Evolutionary conservation across 2,329 filamentous ascomycete species (phyloP).

Genomic region (Rhynchosporium agropyri): DNA sequence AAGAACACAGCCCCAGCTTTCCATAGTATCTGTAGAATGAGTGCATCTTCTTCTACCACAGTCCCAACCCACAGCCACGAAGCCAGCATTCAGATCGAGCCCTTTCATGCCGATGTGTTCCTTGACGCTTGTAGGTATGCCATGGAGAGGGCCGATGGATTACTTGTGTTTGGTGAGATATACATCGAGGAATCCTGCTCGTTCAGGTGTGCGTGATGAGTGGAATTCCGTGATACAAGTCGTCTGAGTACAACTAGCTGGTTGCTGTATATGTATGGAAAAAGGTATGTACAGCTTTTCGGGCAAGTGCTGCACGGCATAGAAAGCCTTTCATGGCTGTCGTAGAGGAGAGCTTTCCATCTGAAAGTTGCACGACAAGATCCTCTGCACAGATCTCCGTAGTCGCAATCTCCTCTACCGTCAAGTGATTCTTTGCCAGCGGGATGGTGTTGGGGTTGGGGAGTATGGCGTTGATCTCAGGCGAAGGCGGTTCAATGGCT

Average conservation of each 20-base stretch:
- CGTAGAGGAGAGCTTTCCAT: slow-evolving; percentile 47
- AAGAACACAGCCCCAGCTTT: slow-evolving; percentile 55
- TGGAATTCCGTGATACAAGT: slow-evolving; percentile 52
- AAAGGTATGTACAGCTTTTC: slow-evolving; percentile 46
- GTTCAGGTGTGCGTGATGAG: slow-evolving; percentile 41
- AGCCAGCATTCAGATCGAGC: slow-evolving; percentile 52
- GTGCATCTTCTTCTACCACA: slow-evolving; percentile 49
- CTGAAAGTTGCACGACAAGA: slow-evolving; percentile 50
- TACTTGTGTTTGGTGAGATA: slow-evolving; percentile 39
- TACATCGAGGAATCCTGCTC: slow-evolving; percentile 43
- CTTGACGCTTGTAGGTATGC: slow-evolving; percentile 55
- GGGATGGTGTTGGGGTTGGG: slow-evolving; percentile 46
- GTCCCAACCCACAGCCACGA: slow-evolving; percentile 51
- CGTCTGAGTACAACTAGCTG: slow-evolving; percentile 39
- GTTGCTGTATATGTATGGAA: background rate
- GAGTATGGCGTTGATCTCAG: slow-evolving; percentile 44
- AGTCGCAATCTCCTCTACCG: slow-evolving; percentile 51
- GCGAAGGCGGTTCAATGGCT: slow-evolving; percentile 46
- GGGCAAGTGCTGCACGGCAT: slow-evolving; percentile 55
- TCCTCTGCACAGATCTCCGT: slow-evolving; percentile 52
- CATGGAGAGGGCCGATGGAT: slow-evolving; percentile 45
- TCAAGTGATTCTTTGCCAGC: slow-evolving; percentile 51
- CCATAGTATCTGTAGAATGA: slow-evolving; percentile 51
- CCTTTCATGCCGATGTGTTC: slow-evolving; percentile 56
- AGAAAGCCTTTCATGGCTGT: slow-evolving; percentile 57